phyloP scores from a whole-genome alignment of 805 yeast genomes.

The Sugiyamaella boreocaroliniensis region DNA sequence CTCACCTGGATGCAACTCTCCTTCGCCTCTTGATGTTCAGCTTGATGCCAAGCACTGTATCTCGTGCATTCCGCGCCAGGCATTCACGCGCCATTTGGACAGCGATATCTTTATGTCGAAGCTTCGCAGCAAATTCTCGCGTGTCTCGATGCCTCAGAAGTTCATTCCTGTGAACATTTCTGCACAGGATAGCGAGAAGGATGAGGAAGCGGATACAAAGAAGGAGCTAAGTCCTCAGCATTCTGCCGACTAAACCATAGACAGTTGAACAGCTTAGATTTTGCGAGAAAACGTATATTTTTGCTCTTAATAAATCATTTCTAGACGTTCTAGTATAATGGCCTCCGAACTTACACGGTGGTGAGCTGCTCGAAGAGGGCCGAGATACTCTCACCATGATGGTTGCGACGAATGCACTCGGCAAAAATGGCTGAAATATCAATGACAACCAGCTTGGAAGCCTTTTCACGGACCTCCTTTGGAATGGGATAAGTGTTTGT shows the following conservation, averaged over 20 bases:
- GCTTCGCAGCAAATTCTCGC: slow-evolving; percentile 68
- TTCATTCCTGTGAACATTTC: slow-evolving; percentile 26
- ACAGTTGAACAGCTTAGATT: neutral
- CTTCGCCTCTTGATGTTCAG: slow-evolving; percentile 94
- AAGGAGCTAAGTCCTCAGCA: neutral
- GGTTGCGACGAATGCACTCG: slow-evolving; percentile 97
- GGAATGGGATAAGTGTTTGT: slow-evolving; percentile 94
- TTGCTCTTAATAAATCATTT: neutral
- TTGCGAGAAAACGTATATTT: neutral
- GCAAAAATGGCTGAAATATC: slow-evolving; percentile 95
- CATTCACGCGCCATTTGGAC: slow-evolving; percentile 88
- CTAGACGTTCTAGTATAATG: neutral
- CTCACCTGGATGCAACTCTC: slow-evolving; percentile 97
- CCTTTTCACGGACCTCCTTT: slow-evolving; percentile 47
- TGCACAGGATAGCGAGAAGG: neutral
- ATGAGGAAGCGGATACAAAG: neutral
- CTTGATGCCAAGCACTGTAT: slow-evolving; percentile 94
- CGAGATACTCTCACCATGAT: slow-evolving; percentile 94
- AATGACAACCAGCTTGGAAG: slow-evolving; percentile 72
- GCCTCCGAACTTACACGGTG: slow-evolving; percentile 16
- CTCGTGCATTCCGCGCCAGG: slow-evolving; percentile 87
- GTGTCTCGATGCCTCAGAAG: slow-evolving; percentile 79
- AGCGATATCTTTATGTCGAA: slow-evolving; percentile 80
- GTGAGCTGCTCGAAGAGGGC: slow-evolving; percentile 86
- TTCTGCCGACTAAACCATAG: too few relatives aligned